Base-by-base conservation (phyloP, 148 eudicot genomes). In the Suaeda aralocaspica region DNA sequence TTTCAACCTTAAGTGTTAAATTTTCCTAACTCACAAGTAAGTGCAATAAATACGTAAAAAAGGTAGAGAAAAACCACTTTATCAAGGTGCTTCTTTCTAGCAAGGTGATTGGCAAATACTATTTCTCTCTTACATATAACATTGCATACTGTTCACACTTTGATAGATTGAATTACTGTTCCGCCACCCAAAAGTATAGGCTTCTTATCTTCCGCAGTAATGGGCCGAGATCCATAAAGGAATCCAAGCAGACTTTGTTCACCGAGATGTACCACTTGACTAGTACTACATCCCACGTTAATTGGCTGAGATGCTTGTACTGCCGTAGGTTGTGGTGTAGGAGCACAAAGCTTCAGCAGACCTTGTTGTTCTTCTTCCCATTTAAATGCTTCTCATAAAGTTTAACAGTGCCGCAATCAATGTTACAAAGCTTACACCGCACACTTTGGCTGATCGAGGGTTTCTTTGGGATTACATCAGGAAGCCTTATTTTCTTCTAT, bases 81-180 rank as follows among this genome's bases (percentile, higher is more conserved):
- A 2, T 79, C 64, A 59, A 58, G n/a, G 68, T 84, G 87, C 79
- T 81, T 81, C 64, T 81, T 76, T 16, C 87, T 82, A 36, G 61
- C 69, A 64, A 84, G 53, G 67, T 84, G 87, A 73, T 72, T 70
- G 22, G 68, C 64, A 65, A 72, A 84, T 22, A 45, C 84, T 42
- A 72, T 66, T 69, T 78, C 77, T 48, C 84, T 79, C 71, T 78
- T 84, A 69, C 84, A 81, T 24, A 69, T 77, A 64, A 84, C 72
- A 64, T 76, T 78, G 76, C 84, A 81, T 36, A 75, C 21, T 9
- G 74, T 42, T 51, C 84, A 81, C 13, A 74, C 30, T 29, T 56
- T 79, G 33, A 74, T 18, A 74, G 72, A 64, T 36, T 72, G 72
- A 36, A 9, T 45, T 66, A 74, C 62, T 36, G 69, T 64, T 22